A percentile compares a stretch with the other conserved stretches of the same genome.
Conservation (phyloP, 768 basidiomycete genomes). For the Amanita inopinata region DNA sequence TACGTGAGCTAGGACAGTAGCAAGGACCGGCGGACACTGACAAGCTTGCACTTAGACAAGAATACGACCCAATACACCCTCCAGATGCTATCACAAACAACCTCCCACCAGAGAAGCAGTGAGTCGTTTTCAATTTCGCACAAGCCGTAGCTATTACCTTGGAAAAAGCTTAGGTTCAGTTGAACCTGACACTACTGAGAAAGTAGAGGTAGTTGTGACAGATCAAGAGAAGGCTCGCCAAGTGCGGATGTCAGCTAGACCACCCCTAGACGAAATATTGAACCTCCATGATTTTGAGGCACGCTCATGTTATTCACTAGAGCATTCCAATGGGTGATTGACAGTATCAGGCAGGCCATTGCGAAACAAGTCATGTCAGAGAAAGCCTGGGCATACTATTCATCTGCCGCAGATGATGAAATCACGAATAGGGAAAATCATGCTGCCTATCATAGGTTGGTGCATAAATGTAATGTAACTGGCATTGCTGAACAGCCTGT, state of each 20-base stretch:
- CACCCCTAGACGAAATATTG: slow-evolving; percentile 69
- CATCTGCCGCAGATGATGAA: slow-evolving; percentile 94
- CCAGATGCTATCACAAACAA: slow-evolving; percentile 71
- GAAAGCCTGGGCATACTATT: slow-evolving; percentile 95
- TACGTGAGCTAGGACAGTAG: slow-evolving; percentile 42
- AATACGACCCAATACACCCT: slow-evolving; percentile 87
- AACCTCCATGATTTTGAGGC: slow-evolving; percentile 96
- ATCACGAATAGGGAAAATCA: slow-evolving; percentile 87
- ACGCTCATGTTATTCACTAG: slow-evolving; percentile 7
- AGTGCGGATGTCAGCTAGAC: slow-evolving; percentile 50
- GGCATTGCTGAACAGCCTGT: not conserved
- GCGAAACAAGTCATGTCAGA: slow-evolving; percentile 74
- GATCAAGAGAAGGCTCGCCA: slow-evolving; percentile 65
- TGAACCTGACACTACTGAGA: slow-evolving; percentile 57
- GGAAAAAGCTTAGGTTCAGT: slow-evolving; percentile 56
- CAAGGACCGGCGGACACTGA: not conserved
- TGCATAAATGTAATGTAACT: not conserved
- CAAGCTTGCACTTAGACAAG: slow-evolving; percentile 37
- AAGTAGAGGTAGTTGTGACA: slow-evolving; percentile 52
- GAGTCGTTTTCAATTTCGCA: slow-evolving; percentile 14
- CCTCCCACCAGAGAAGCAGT: slow-evolving; percentile 82
- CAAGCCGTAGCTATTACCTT: not conserved
- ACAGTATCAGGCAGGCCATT: slow-evolving; percentile 57
- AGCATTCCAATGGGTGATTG: slow-evolving; percentile 3
- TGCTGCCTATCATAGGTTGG: slow-evolving; percentile 78